Conservation (phyloP, 2,329 filamentous ascomycete species). For the Lachnellula cervina region DNA sequence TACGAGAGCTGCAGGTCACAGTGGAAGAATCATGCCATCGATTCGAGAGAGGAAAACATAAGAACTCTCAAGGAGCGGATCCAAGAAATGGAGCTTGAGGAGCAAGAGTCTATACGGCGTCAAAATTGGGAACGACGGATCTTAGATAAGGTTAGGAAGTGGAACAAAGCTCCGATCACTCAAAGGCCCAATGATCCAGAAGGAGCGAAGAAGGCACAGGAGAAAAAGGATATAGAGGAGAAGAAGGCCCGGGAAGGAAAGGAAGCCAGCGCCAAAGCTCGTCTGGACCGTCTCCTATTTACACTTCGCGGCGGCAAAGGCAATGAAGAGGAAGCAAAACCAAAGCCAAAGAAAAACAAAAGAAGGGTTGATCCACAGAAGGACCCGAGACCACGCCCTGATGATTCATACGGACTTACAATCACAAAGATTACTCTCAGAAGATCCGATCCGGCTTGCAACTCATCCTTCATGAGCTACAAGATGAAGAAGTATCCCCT, state of each 20-base stretch:
- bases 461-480: conserved; percentile 1
- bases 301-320: background rate
- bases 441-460: background rate
- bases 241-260: background rate
- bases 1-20: background rate
- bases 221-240: background rate
- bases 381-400: background rate
- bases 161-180: background rate
- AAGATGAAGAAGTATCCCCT: conserved; percentile 1
- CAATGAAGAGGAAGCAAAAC: background rate
- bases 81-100: background rate
- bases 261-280: background rate
- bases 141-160: background rate
- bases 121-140: background rate
- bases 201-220: background rate
- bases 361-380: background rate
- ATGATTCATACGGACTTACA: conserved; percentile 4
- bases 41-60: background rate
- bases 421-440: conserved; percentile 4
- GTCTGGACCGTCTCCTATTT: background rate
- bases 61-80: background rate
- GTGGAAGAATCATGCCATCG: conserved; percentile 2
- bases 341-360: background rate
- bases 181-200: background rate
- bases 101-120: background rate